Percentiles rank a stretch among this genome's conserved stretches.
These are phyloP conservation scores for Phytophthora gonapodyides DNA, from an alignment of 352 stramenopile species.

Conservation along the genomic window DNA sequence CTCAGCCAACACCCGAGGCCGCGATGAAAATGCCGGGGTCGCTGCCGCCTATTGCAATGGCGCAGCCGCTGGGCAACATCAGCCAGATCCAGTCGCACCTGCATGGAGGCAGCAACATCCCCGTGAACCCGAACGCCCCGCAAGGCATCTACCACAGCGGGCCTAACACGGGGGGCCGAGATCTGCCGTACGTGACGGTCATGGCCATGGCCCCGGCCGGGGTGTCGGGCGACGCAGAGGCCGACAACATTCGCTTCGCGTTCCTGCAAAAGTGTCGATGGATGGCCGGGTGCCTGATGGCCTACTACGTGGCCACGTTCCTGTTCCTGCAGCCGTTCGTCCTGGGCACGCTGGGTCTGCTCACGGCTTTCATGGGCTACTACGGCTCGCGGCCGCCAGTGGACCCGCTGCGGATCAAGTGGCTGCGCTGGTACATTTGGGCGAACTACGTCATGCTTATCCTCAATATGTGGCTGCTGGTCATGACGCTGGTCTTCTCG, in stretches of 20 bases:
- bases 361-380: conserved; percentile 72
- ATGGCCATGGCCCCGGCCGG: conserved; percentile 35
- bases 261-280: conserved; percentile 67
- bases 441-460: conserved; percentile 73
- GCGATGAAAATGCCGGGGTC: conserved; percentile 32
- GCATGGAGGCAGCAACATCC: conserved; percentile 45
- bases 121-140: conserved; percentile 34
- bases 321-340: conserved; percentile 80
- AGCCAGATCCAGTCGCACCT: conserved; percentile 43
- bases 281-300: conserved; percentile 63
- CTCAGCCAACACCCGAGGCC: conserved; percentile 42
- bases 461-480: conserved; percentile 69
- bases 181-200: conserved; percentile 42
- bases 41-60: conserved; percentile 51
- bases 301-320: conserved; percentile 71
- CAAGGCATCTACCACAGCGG: conserved; percentile 23
- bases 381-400: conserved; percentile 63
- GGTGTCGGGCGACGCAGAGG: conserved; percentile 27
- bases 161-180: conserved; percentile 17
- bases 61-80: conserved; percentile 44
- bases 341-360: conserved; percentile 55
- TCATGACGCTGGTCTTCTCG: conserved; percentile 52
- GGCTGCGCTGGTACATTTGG: conserved; percentile 69
- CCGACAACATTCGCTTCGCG: conserved; percentile 53
- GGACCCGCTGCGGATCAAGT: conserved; percentile 64